Base-by-base conservation (phyloP, 2,329 filamentous ascomycete genomes). In the Monilinia vaccinii-corymbosi region DNA sequence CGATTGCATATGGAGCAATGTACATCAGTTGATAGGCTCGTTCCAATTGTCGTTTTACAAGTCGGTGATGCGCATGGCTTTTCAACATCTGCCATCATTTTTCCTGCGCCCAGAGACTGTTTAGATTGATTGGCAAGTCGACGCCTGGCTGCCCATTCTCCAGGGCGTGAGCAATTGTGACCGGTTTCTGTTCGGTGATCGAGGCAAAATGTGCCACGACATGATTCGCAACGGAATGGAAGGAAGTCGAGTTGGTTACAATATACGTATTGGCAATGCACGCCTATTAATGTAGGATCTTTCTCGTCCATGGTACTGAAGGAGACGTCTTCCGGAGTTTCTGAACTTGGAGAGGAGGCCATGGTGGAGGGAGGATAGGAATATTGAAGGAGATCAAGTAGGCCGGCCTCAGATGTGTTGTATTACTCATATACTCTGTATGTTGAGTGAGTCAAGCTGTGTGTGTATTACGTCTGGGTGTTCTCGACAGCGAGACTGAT, bases 191-290 rank as follows among this genome's bases (percentile, higher is more conserved):
- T 87, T 59, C 93, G 89, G 79, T 99, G 94, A 72, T 97, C 93
- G 66, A 96, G 87, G 73, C 95, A 99, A 77, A 86, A 99, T 18
- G 88, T 93, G 61, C 83, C 82, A 65, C 73, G 82, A 76, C 94
- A 99, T 67, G 89, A 94, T 72, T 95, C 89, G 77, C 94, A 99
- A 71, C 85, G 82, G 75, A 97, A 97, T 4, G 94, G 94, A 5
- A 99, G 84, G 74, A 99, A 97, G 75, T 97, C 94, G 62, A 97
- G 88, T 72, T 94, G 89, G 72, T 92, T 88, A 79, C 94, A 99
- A 79, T 91, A 95, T 65, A 87, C 79, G 75, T 89, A 87, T 74
- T 97, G 85, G 81, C 94, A 99, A 78, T 97, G 92, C 63, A 84
- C 84, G 74, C 94, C 94, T 68, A 97, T 87, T 28, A 92, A 82